Conservation (phyloP, 2,329 filamentous ascomycete species). For the Paecilomyces sp. region DNA sequence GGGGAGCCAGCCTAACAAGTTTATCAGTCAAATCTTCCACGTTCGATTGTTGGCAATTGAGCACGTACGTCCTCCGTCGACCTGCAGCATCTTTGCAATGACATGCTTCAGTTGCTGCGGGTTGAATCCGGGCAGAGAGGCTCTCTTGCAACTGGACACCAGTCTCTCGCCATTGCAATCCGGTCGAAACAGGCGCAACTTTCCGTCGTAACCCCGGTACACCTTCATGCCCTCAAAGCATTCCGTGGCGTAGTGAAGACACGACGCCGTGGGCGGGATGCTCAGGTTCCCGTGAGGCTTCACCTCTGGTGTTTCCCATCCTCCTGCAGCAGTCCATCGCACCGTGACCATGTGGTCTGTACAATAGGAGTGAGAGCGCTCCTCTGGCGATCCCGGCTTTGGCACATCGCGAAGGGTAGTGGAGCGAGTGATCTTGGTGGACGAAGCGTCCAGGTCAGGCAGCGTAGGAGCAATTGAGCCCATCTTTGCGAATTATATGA, state of each 20-base stretch:
- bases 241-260: constrained; percentile 82
- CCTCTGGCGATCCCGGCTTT: constrained; percentile 31
- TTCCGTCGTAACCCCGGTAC: constrained; percentile 61
- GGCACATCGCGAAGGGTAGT: constrained; percentile 29
- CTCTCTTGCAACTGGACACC: constrained; percentile 43
- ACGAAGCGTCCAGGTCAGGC: constrained; percentile 33
- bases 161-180: constrained; percentile 64
- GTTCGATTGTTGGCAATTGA: neutral
- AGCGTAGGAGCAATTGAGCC: constrained; percentile 20
- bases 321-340: constrained; percentile 56
- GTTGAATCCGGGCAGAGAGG: constrained; percentile 68
- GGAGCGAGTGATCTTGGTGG: constrained; percentile 30
- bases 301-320: constrained; percentile 69
- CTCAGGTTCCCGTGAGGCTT: constrained; percentile 69
- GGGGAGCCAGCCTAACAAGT: neutral
- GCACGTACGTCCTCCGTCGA: constrained; percentile 42
- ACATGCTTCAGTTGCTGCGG: constrained; percentile 66
- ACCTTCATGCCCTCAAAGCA: constrained; percentile 85
- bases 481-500: constrained; percentile 11
- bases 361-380: constrained; percentile 30
- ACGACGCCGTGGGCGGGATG: constrained; percentile 73
- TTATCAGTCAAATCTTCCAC: neutral
- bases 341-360: constrained; percentile 87
- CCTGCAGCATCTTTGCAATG: constrained; percentile 63
- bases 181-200: constrained; percentile 71